Evolutionary conservation across 2,329 filamentous ascomycete species (phyloP).

Genomic region (Microdochium trichocladiopsis): DNA sequence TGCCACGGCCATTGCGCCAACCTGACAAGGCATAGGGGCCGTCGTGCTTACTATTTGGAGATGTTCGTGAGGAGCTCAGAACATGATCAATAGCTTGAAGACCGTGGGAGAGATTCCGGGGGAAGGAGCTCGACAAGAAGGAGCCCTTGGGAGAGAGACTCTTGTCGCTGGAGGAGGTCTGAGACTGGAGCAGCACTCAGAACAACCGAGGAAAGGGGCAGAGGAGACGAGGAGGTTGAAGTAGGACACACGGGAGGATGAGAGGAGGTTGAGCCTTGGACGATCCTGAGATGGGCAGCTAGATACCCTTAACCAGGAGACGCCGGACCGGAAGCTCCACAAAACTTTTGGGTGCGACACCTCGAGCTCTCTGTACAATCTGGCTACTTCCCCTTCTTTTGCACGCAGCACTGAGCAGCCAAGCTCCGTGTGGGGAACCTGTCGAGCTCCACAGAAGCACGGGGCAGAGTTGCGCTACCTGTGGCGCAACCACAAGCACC

Average conservation of each 20-base stretch:
- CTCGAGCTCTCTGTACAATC: background rate
- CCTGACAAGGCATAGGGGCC: background rate
- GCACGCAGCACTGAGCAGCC: too few species aligned
- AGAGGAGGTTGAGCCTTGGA: background rate
- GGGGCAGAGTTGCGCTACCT: too few species aligned
- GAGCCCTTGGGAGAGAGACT: background rate
- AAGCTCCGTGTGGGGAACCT: too few species aligned
- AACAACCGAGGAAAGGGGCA: background rate
- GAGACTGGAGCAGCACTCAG: background rate
- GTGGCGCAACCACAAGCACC: too few species aligned
- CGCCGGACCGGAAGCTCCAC: background rate
- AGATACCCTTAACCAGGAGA: background rate
- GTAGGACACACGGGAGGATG: background rate
- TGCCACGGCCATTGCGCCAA: background rate
- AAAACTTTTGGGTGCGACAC: background rate
- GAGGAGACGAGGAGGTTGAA: background rate
- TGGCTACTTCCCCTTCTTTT: background rate
- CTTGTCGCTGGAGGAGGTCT: background rate
- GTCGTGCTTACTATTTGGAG: background rate
- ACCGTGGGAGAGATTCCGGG: conserved; percentile 6
- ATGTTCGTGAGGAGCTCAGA: background rate
- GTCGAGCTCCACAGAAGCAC: too few species aligned
- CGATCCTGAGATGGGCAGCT: background rate
- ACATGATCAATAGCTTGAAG: background rate
- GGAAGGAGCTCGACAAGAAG: background rate